Conservation (phyloP, 331 rosid species). For the Quercus phellos region DNA sequence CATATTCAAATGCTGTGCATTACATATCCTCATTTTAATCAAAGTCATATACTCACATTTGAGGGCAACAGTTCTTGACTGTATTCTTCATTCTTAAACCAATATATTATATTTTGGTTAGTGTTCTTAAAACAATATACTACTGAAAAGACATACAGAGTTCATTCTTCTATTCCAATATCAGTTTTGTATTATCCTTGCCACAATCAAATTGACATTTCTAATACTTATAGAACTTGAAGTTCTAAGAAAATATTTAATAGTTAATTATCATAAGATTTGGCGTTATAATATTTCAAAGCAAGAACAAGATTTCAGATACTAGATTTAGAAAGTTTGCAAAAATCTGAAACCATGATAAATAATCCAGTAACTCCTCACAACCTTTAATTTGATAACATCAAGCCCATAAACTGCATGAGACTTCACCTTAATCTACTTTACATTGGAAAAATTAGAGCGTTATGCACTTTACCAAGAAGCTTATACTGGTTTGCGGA, state of each 20-base stretch:
- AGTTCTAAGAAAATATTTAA: no score
- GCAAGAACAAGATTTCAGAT: no score
- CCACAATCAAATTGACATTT: no score
- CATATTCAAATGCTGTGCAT: constrained; percentile 6
- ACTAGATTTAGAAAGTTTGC: no score
- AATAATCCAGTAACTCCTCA: neutral
- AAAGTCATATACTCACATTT: neutral
- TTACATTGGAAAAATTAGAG: neutral
- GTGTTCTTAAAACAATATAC: neutral
- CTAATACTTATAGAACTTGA: no score
- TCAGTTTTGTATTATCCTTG: no score
- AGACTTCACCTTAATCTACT: neutral
- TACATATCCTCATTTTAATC: neutral
- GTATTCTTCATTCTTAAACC: neutral
- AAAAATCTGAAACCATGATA: neutral
- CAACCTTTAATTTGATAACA: neutral
- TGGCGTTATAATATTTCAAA: neutral
- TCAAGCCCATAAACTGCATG: neutral
- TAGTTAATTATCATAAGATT: neutral
- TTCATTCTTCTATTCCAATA: no score
- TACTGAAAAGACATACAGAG: neutral
- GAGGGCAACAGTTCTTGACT: neutral
- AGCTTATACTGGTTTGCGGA: neutral
- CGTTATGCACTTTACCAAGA: neutral
- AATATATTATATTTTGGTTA: neutral